Base-by-base conservation (phyloP, 352 stramenopile species). In the Phytophthora crassamura region DNA sequence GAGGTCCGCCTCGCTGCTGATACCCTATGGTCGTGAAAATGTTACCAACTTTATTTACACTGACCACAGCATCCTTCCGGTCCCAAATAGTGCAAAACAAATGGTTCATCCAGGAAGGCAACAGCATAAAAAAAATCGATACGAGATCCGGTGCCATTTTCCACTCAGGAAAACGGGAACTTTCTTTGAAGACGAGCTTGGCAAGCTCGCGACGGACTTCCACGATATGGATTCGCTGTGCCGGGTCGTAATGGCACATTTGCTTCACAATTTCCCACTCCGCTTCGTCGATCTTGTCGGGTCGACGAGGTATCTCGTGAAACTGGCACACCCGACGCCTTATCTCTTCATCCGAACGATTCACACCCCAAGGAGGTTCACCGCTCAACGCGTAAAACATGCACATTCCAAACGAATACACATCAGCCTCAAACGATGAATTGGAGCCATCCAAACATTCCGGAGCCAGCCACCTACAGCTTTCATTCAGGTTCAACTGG, bases 371-470 rank as follows among this genome's bases (percentile, higher is more conserved):
- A 6, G 59, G 59, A 4, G 14, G 4, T 14, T 55, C 28, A 5
- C 59, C 50, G 43, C 15, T 67, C 25, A 67, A 42, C 12, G 50
- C 59, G 20, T 67, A n/a, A 32, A 62, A 49, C 18, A 67, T 50
- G 16, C 59, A 59, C 59, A 67, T 67, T 20, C 59, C 59, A 9
- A 67, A 47, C 9, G 59, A 67, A 40, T 40, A 67, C 36, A 67
- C 47, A 20, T 67, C 48, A 3, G 59, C 47, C 25, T 40, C 59
- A 25, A 25, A 54, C 6, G 59, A 33, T 8, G 59, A 16, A 10
- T 48, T 12, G 0, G 18, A 7, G 10, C 40, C 50, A 1, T n/a
- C 11, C 7, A 51, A 16, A 28, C 49, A 67, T 38, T 62, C 59
- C 4, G 59, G 49, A 12, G 50, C 59, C 7, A 53, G 16, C 59